Evolutionary conservation across 177 flowering plant genomes (phyloP).

Genomic region (Vitis hybrid): DNA sequence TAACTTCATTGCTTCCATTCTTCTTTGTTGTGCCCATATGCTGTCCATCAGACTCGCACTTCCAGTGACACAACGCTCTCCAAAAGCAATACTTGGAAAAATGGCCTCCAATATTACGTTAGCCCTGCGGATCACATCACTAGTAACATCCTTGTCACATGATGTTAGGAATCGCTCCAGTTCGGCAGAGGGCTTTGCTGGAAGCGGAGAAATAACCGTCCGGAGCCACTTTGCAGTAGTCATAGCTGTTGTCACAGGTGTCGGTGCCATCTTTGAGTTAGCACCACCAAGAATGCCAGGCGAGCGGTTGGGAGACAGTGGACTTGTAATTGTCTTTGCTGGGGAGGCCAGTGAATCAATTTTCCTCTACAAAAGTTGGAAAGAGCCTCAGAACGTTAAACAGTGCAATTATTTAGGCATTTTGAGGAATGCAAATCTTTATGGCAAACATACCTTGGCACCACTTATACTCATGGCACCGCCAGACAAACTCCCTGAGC

Average conservation of each 20-base stretch:
- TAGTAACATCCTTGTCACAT: conserved; percentile 78
- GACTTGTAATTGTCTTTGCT: conserved; percentile 66
- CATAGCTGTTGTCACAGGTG: conserved; percentile 98
- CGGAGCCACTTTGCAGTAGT: conserved; percentile 99
- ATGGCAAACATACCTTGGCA: conserved; percentile 54
- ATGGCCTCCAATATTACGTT: conserved; percentile 88
- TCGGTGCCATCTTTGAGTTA: conserved; percentile 55
- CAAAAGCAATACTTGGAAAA: conserved; percentile 73
- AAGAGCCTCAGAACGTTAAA: background rate
- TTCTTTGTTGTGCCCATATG: conserved; percentile 95
- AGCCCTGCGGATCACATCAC: conserved; percentile 79
- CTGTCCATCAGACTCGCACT: conserved; percentile 80
- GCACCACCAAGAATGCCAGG: conserved; percentile 44
- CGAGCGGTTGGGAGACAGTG: conserved; percentile 77
- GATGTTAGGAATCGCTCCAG: conserved; percentile 64
- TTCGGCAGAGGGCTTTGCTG: conserved; percentile 77
- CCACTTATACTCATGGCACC: conserved; percentile 61
- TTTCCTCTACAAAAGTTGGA: conserved; percentile 54
- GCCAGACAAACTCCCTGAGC: conserved; percentile 81
- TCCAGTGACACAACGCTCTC: conserved; percentile 60
- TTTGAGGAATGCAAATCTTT: background rate
- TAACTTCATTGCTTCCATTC: conserved; percentile 78
- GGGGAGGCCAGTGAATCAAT: conserved; percentile 72
- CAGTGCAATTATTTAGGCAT: too few relatives aligned
- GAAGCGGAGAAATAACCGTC: conserved; percentile 78